Percentiles rank a stretch among this genome's conserved stretches.
Evolutionary conservation across 768 basidiomycete genomes (phyloP).

Genomic region (Psilocybe sp.): DNA sequence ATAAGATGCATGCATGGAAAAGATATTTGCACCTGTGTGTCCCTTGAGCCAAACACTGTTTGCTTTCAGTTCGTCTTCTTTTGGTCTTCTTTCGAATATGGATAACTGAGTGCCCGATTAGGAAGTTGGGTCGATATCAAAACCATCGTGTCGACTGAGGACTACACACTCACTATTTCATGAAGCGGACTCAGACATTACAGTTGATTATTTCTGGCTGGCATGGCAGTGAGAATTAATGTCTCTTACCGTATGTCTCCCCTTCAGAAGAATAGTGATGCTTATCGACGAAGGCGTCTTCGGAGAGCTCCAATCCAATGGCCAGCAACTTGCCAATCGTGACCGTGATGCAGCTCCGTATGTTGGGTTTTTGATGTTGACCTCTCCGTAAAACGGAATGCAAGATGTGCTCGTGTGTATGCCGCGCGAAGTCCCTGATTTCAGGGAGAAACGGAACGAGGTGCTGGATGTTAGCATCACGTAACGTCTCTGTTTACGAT

Average conservation of each 20-base stretch:
- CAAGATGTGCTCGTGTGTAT: constrained; percentile 51
- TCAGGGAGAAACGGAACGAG: constrained; percentile 49
- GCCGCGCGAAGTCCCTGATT: constrained; percentile 45
- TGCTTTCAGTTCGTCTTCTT: constrained; percentile 48
- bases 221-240: not conserved
- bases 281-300: constrained; percentile 45
- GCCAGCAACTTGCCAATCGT: constrained; percentile 39
- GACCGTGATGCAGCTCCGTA: not conserved
- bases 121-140: not conserved
- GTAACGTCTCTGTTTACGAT: constrained; percentile 46
- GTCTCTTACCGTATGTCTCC: constrained; percentile 37
- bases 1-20: not conserved
- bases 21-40: constrained; percentile 41
- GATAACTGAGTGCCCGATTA: constrained; percentile 35
- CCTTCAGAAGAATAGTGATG: constrained; percentile 40
- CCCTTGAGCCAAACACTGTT: constrained; percentile 61
- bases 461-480: constrained; percentile 46
- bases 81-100: constrained; percentile 45
- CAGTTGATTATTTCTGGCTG: not conserved
- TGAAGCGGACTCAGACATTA: constrained; percentile 46
- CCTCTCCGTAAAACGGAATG: constrained; percentile 42
- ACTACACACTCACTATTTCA: constrained; percentile 55
- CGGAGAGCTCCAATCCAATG: constrained; percentile 50
- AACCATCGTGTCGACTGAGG: not conserved
- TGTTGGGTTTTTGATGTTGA: not conserved